Evolutionary conservation across 1,139 yeast genomes (phyloP).

Genomic region (Hansenula lynferdii): DNA sequence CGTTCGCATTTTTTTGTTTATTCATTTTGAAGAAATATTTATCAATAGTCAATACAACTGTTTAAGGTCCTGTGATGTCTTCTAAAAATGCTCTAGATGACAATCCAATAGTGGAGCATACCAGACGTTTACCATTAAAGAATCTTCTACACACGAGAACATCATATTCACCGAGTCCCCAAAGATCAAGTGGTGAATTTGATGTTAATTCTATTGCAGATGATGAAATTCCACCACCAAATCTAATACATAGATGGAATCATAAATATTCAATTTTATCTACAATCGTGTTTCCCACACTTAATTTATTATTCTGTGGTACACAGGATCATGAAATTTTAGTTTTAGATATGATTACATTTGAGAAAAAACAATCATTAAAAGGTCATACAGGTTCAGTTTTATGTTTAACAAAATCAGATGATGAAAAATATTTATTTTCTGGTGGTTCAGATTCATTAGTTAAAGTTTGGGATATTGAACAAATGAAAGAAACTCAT

Average conservation of each 20-base stretch:
- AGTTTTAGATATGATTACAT: constrained; percentile 65
- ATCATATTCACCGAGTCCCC: constrained; percentile 13
- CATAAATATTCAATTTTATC: constrained; percentile 74
- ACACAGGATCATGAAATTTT: constrained; percentile 84
- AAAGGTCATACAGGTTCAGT: constrained; percentile 71
- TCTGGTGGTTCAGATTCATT: constrained; percentile 91
- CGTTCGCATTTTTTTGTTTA: too few species aligned
- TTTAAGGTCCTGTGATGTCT: too few species aligned
- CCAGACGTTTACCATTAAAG: constrained; percentile 11
- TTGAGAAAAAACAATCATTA: constrained; percentile 40
- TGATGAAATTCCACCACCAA: constrained; percentile 11
- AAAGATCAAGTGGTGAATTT: constrained; percentile 1
- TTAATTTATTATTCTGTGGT: constrained; percentile 75
- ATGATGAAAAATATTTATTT: constrained; percentile 59
- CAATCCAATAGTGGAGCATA: constrained; percentile 7
- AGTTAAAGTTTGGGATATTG: constrained; percentile 76
- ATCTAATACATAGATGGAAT: constrained; percentile 69
- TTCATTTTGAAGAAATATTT: too few species aligned
- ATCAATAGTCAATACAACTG: too few species aligned
- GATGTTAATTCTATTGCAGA: neutral
- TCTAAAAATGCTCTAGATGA: constrained; percentile 7
- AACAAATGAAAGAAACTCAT: constrained; percentile 40
- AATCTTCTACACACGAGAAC: constrained; percentile 4
- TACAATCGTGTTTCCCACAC: constrained; percentile 58
- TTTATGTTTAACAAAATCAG: constrained; percentile 56